phyloP scores from a whole-genome alignment of 176 grass and related monocot genomes.

The Puya raimondii region DNA sequence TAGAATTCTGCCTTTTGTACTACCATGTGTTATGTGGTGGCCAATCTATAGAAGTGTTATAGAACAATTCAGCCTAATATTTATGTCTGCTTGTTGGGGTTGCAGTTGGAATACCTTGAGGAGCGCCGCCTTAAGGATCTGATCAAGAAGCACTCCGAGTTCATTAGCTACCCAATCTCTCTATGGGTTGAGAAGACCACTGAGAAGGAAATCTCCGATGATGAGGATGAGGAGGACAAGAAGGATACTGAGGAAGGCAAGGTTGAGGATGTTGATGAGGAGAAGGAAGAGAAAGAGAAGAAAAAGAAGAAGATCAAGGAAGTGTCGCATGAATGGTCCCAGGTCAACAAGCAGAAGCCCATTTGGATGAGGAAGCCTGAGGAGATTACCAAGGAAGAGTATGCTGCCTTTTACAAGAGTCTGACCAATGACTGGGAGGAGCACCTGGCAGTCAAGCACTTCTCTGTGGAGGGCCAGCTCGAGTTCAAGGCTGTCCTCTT shows the following conservation, averaged over 20 bases:
- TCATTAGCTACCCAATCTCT: constrained; percentile 97
- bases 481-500: constrained; percentile 98
- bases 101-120: constrained; percentile 89
- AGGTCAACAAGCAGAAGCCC: constrained; percentile 95
- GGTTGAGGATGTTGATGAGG: constrained; percentile 86
- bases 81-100: not conserved
- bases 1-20: no score
- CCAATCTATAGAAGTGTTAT: not conserved
- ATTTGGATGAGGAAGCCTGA: constrained; percentile 99
- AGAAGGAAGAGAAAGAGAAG: constrained; percentile 81
- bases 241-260: constrained; percentile 92
- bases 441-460: constrained; percentile 89
- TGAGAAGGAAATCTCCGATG: constrained; percentile 93
- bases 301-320: constrained; percentile 99
- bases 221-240: constrained; percentile 97
- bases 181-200: constrained; percentile 94
- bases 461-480: constrained; percentile 95
- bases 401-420: constrained; percentile 97
- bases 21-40: no score
- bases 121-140: constrained; percentile 91
- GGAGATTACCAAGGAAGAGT: constrained; percentile 96
- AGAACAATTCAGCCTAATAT: not conserved
- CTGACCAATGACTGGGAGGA: constrained; percentile 98
- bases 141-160: constrained; percentile 95
- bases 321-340: constrained; percentile 85